These are phyloP conservation scores for Fusarium brachygibbosum DNA, from an alignment of 2,329 filamentous ascomycete genomes.

Conservation along the genomic window DNA sequence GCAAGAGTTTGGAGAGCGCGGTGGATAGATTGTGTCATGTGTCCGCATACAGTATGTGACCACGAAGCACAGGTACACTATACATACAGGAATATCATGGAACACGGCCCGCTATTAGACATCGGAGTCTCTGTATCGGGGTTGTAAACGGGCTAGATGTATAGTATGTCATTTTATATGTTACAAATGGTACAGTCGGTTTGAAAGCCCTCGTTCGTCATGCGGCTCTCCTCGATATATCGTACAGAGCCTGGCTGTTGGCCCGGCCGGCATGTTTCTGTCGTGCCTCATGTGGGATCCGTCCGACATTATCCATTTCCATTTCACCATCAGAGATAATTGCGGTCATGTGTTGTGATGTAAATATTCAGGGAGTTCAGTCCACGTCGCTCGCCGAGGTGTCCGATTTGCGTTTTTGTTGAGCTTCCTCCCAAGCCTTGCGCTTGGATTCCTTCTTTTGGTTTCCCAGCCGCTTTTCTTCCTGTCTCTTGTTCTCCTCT, in stretches of 20 bases:
- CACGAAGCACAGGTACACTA: conserved; percentile 18
- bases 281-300: not conserved
- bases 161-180: conserved; percentile 42
- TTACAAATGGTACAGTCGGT: conserved; percentile 45
- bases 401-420: conserved; percentile 38
- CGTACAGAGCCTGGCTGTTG: conserved; percentile 36
- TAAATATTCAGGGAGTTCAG: conserved; percentile 12
- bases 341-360: conserved; percentile 12
- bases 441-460: conserved; percentile 47
- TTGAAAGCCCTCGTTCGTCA: conserved; percentile 18
- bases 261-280: conserved; percentile 6
- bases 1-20: conserved; percentile 89
- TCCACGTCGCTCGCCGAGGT: conserved; percentile 34
- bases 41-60: conserved; percentile 32
- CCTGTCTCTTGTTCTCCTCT: conserved; percentile 44
- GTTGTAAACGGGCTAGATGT: conserved; percentile 29
- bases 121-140: conserved; percentile 16
- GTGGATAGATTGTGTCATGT: conserved; percentile 67
- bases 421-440: conserved; percentile 43
- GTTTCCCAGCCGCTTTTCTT: conserved; percentile 47
- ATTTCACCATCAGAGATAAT: conserved; percentile 1
- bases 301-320: conserved; percentile 8
- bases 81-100: conserved; percentile 18
- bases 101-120: conserved; percentile 1
- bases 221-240: conserved; percentile 24